These are phyloP conservation scores for Trichosporon sp. DNA, from an alignment of 1,284 basidiomycete species.

Conservation along the genomic window DNA sequence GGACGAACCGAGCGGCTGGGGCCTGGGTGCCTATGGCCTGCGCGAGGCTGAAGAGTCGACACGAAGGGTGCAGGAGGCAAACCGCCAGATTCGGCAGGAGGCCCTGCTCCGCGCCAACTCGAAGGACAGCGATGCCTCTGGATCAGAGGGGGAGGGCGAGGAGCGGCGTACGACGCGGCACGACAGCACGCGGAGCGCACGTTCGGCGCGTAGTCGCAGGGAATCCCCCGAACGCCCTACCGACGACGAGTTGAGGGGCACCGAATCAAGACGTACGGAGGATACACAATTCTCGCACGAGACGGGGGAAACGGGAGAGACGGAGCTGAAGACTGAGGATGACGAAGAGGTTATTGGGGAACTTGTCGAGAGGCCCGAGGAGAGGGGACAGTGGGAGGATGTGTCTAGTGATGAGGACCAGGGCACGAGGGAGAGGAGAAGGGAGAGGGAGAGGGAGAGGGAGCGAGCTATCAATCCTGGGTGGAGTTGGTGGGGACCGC, in stretches of 20 bases:
- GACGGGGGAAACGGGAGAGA: not conserved
- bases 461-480: slow-evolving; percentile 26
- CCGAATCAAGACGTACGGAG: not conserved
- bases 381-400: slow-evolving; percentile 26
- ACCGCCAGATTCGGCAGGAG: slow-evolving; percentile 43
- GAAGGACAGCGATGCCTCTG: slow-evolving; percentile 61
- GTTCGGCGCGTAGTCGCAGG: not conserved
- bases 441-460: not conserved
- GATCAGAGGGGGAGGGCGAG: not conserved
- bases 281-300: not conserved
- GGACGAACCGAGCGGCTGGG: slow-evolving; percentile 61
- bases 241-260: not conserved
- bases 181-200: not conserved
- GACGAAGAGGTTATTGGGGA: slow-evolving; percentile 21
- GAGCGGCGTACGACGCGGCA: not conserved
- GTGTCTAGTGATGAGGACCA: slow-evolving; percentile 23
- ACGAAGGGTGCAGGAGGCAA: slow-evolving; percentile 45
- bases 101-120: slow-evolving; percentile 33
- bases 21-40: slow-evolving; percentile 70
- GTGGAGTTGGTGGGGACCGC: slow-evolving; percentile 56
- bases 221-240: not conserved
- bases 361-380: slow-evolving; percentile 8
- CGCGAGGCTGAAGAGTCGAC: slow-evolving; percentile 58
- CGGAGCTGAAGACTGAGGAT: slow-evolving; percentile 16
- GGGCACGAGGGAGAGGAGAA: not conserved